Evolutionary conservation across 345 rosid species (phyloP), one percentile per base, ranked within the genome.

Genomic region (Salix viminalis): DNA sequence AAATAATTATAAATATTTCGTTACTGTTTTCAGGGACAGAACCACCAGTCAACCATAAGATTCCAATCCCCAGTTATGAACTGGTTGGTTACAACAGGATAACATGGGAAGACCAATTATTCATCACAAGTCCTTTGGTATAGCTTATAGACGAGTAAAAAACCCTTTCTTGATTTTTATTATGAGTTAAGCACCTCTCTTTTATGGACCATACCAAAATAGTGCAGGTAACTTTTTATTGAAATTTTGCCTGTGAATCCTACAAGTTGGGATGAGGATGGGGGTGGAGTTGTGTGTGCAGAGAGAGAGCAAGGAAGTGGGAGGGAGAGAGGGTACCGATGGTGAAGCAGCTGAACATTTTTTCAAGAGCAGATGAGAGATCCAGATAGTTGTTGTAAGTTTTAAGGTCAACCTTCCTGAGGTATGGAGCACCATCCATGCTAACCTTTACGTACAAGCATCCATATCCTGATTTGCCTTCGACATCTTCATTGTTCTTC

Each of bases 321-420:
- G 8, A 11, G 8, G 32, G 18, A 13, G 3, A 6, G 28, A 11
- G 7, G 26, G 52, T 85, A 89, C 92, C 90, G 23, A 89, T 86
- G 62, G 88, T 86, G 72, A 89, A 87, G 81, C 89, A 86, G 82
- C 90, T 82, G 70, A 81, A 81, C 84, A 81, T 81, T 65, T 77
- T 81, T 75, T 81, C 84, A 34, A 81, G 84, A 69, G 78, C 81
- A 62, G 84, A 81, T 6, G 84, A 81, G 69, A 81, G 79, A 34
- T 81, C 84, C 37, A 41, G 36, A 65, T 81, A 81, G 64, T 77
- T 81, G 75, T 60, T 50, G 68, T 70, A 81, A 30, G 75, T 77
- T 18, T 77, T 77, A 62, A 81, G 76, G n/a, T 81, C 81, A 28
- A 81, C 81, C 64, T 81, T 81, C 76, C 84, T 69, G 52, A 81